Evolutionary conservation across 176 grass and related monocot species (phyloP), one percentile per base, ranked within the genome.

Genomic region (Oryza officinalis): DNA sequence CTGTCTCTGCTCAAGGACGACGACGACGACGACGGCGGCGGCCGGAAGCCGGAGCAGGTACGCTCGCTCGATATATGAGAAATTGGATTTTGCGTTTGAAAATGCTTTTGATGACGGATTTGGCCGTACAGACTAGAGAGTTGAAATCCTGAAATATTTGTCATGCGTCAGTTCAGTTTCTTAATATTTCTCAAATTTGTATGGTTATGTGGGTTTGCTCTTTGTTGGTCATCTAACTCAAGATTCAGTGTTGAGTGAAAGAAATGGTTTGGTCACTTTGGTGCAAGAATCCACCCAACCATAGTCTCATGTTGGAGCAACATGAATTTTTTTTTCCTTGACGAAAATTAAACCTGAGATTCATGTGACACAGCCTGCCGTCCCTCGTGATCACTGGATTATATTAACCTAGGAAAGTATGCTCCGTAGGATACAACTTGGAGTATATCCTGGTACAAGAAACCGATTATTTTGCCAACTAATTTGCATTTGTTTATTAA

Each of bases 31-130:
- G 92, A 64, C 73, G 72, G 67, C 63, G 84, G 57, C 25, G 87
- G 78, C 23, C 76, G 46, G 82, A 90, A 89, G 25, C 89, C 92
- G 5, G 85, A 88, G 64, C 92, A 94, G 87, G 92, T 94, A 82
- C 41, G 2, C 41, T 8, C 6, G 5, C 3, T 18, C 32, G 32
- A 32, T 2, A 32, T 32, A 32, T 32, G 32, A 32, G 3, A 32
- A 32, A 32, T 32, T 32, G 32, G 32, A 32, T 32, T 32, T 32
- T 32, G 32, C 4, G 32, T 4, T 0, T 2, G 79, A 22, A 69
- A 71, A 61, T 61, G 57, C 4, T 60, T 33, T 60, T 30, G 10
- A n/a, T 22, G 26, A 10, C 17, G 32, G 20, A 12, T 52, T 67
- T 5, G 4, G 10, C 63, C 77, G 33, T 37, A 26, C 10, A 2